Evolutionary conservation across 2,329 filamentous ascomycete species (phyloP), one percentile per base, ranked within the genome.

Genomic region (Ciborinia camelliae): DNA sequence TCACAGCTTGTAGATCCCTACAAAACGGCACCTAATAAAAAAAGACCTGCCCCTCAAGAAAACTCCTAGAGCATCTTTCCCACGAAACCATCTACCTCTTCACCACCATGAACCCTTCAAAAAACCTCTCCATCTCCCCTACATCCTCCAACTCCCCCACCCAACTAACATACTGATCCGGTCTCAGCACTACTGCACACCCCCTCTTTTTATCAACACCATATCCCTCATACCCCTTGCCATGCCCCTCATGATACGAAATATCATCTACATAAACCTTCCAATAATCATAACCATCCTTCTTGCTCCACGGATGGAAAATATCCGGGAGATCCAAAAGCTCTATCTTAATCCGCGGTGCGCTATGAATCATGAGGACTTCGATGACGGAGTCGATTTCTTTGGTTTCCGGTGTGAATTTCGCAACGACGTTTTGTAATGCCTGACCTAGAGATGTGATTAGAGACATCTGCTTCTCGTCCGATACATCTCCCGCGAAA

Each of bases 81-180:
- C 41, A 18, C 43, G 14, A 26, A 23, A 26, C n/a, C 9, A 28
- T 50, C 32, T 51, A 50, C 32, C 32, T 62, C 30, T 20, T 12
- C 7, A 18, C 35, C 8, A 26, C 32, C 68, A 70, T 70, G 30
- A 70, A 70, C 4, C 65, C 65, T 4, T 39, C 41, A 37, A 69
- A 69, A 37, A 68, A 69, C 8, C 15, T 58, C 41, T 66, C 63
- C 61, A 69, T 60, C 4, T 64, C 62, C 12, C 47, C 45, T n/a
- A 50, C 43, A 64, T 74, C 73, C 6, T 78, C 78, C 26, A 83
- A 70, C 60, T 72, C 67, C 5, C 71, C 68, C 2, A 78, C 67
- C 50, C 74, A 77, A 0, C 77, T 81, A 39, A 90, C 82, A 74
- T 91, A 87, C 72, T 89, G 86, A 77, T 91, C 89, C 2, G 89